Conservation (phyloP, 2,329 filamentous ascomycete genomes). For the Hypoxylon sp. region DNA sequence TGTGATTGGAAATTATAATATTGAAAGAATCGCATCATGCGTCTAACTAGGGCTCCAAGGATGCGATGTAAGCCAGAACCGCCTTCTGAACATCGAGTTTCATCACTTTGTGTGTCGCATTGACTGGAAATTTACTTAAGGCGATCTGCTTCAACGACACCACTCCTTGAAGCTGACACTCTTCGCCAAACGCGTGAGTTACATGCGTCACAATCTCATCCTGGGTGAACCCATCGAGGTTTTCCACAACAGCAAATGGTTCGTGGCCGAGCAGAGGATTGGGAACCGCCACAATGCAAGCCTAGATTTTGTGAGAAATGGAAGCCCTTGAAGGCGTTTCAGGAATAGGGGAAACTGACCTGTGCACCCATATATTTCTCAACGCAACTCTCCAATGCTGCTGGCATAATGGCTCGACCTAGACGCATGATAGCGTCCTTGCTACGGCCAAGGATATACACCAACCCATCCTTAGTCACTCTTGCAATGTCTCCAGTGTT, state of each 20-base stretch:
- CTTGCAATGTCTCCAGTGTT: background rate
- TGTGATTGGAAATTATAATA: background rate
- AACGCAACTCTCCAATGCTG: background rate
- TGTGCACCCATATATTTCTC: background rate
- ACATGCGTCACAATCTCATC: background rate
- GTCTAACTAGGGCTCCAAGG: background rate
- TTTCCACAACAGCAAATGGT: background rate
- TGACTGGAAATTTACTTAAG: background rate
- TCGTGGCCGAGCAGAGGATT: background rate
- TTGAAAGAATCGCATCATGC: background rate
- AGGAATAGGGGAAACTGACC: background rate
- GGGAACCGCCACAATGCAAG: background rate
- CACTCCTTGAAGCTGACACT: background rate
- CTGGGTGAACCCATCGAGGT: background rate
- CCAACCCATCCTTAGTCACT: background rate
- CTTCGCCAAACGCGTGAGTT: background rate
- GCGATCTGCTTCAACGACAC: background rate
- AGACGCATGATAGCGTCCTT: background rate
- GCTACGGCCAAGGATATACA: background rate
- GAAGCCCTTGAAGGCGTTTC: background rate
- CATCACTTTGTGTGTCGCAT: background rate
- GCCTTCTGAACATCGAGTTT: background rate
- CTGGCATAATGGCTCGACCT: background rate
- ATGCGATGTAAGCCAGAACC: background rate
- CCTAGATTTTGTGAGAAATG: background rate